Evolutionary conservation across 257 asterid species (phyloP), one percentile per base, ranked within the genome.

Genomic region (Eucommia ulmoides): DNA sequence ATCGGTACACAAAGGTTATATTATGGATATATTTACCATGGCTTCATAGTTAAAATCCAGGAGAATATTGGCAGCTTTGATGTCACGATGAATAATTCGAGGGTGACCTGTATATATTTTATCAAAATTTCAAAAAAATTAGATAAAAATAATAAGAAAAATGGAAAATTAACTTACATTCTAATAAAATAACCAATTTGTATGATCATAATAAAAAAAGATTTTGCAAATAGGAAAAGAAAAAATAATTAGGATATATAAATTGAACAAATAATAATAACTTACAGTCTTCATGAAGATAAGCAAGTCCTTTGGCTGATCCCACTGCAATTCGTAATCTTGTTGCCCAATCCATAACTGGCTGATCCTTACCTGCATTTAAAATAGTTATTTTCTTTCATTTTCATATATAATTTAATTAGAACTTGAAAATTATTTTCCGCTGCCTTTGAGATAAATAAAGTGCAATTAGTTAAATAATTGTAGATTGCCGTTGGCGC

Each of bases 221-320:
- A n/a, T n/a, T n/a, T n/a, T n/a, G n/a, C n/a, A n/a, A n/a, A n/a
- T n/a, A n/a, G n/a, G n/a, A n/a, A n/a, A n/a, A n/a, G n/a, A n/a
- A n/a, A n/a, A n/a, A n/a, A n/a, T n/a, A n/a, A n/a, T n/a, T n/a
- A n/a, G n/a, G n/a, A n/a, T n/a, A n/a, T n/a, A n/a, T n/a, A n/a
- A n/a, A n/a, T n/a, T n/a, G n/a, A n/a, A n/a, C n/a, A n/a, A n/a
- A n/a, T n/a, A n/a, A n/a, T n/a, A n/a, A n/a, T n/a, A n/a, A n/a
- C n/a, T n/a, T 63, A 84, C 95, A 87, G 56, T 87, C 97, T 62
- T 87, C 97, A 38, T 87, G 97, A 38, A 87, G 84, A 65, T 87
- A 87, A 33, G 97, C 91, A 29, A 87, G 79, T 15, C 97, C 97
- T 64, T 83, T 87, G 2, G 97, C 97, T 52, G 97, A 35, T 47